Evolutionary conservation across 2,329 filamentous ascomycete species (phyloP).

Genomic region (Colletotrichum sp.): DNA sequence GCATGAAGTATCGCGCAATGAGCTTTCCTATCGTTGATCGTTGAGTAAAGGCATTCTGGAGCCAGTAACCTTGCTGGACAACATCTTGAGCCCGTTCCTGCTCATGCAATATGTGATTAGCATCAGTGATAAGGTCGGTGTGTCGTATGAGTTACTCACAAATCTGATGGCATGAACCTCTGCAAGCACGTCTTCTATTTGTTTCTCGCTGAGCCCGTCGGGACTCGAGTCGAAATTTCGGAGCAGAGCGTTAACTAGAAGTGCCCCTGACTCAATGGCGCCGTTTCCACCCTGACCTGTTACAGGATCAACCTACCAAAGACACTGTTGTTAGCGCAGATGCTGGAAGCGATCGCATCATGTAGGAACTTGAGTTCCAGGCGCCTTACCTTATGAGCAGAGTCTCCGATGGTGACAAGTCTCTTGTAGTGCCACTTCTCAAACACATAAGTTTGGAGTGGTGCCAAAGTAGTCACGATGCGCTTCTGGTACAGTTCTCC

Average conservation of each 20-base stretch:
- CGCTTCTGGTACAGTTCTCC: slow-evolving; percentile 33
- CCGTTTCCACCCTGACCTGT: slow-evolving; percentile 28
- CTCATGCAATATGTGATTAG: not conserved
- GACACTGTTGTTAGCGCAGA: not conserved
- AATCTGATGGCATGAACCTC: not conserved
- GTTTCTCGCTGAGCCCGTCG: not conserved
- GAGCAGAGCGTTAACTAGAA: slow-evolving; percentile 22
- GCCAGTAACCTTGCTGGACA: not conserved
- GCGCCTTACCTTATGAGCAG: slow-evolving; percentile 42
- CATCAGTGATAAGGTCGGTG: not conserved
- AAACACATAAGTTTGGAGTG: slow-evolving; percentile 35
- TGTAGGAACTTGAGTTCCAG: fast-evolving
- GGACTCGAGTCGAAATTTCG: not conserved
- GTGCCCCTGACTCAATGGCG: slow-evolving; percentile 27
- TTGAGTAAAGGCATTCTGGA: not conserved
- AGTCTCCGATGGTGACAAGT: slow-evolving; percentile 43
- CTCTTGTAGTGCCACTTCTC: slow-evolving; percentile 41
- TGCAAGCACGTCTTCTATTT: not conserved
- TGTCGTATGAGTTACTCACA: not conserved
- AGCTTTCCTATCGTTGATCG: not conserved
- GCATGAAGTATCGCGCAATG: not conserved
- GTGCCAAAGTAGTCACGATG: slow-evolving; percentile 29
- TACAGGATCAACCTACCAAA: slow-evolving; percentile 24
- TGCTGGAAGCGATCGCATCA: not conserved
- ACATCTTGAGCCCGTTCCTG: not conserved